Evolutionary conservation across 495 filamentous ascomycete genomes (phyloP).

Genomic region (Opeltia flavorubescens): DNA sequence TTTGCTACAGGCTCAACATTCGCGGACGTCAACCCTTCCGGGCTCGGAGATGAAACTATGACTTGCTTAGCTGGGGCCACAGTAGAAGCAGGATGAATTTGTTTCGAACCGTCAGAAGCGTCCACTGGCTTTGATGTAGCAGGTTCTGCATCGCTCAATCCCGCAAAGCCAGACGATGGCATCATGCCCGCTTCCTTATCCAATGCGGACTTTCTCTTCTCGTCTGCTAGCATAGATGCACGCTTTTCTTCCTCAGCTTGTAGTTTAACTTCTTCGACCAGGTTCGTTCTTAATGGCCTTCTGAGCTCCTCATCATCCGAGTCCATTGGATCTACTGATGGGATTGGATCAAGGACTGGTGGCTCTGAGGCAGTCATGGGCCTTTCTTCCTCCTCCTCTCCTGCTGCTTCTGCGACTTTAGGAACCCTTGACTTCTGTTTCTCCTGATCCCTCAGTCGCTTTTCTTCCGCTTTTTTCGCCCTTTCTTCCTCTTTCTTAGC

Average conservation of each 20-base stretch:
- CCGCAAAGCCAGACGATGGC: background rate
- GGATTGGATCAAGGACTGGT: constrained; percentile 11
- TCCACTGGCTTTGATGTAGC: background rate
- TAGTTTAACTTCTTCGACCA: background rate
- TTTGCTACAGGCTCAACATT: background rate
- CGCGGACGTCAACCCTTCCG: background rate
- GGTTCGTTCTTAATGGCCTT: constrained; percentile 4
- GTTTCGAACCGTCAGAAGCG: background rate
- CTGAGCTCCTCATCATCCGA: constrained; percentile 1
- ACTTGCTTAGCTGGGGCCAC: background rate
- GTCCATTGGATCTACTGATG: constrained; percentile 7
- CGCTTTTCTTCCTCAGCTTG: background rate
- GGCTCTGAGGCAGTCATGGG: constrained; percentile 11
- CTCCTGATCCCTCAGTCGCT: constrained; percentile 28
- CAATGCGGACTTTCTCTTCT: background rate
- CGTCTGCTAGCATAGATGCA: constrained; percentile 13
- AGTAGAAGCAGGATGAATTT: background rate
- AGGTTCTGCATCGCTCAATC: background rate
- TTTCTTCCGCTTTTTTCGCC: constrained; percentile 33
- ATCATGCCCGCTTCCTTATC: background rate
- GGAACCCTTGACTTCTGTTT: constrained; percentile 21
- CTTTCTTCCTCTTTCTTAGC: constrained; percentile 36
- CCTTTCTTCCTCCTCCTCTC: constrained; percentile 8
- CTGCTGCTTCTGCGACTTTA: constrained; percentile 9
- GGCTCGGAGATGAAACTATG: background rate